Evolutionary conservation across 345 rosid species (phyloP).

Genomic region (Brassica incana): DNA sequence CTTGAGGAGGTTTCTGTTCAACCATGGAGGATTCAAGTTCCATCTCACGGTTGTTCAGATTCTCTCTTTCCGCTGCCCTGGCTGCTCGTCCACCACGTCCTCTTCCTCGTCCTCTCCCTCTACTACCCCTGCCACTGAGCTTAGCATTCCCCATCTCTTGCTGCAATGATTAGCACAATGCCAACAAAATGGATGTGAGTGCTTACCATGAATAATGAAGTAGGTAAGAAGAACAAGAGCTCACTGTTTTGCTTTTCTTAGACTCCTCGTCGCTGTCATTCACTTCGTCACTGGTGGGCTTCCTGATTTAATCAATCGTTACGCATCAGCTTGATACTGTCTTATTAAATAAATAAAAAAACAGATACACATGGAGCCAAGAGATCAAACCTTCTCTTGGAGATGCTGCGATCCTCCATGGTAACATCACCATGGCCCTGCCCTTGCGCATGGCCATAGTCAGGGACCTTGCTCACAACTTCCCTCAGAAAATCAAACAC

Average conservation of each 20-base stretch:
- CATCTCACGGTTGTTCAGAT: constrained; percentile 63
- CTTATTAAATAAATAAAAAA: background rate
- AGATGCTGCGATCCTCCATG: constrained; percentile 69
- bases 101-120: constrained; percentile 96
- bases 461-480: constrained; percentile 71
- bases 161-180: constrained; percentile 45
- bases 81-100: constrained; percentile 91
- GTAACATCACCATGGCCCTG: constrained; percentile 64
- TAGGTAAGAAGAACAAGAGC: constrained; percentile 5
- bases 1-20: constrained; percentile 31
- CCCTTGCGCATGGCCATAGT: constrained; percentile 30
- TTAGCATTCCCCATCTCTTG: constrained; percentile 63
- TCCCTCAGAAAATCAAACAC: constrained; percentile 98
- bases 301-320: constrained; percentile 51
- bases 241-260: constrained; percentile 86
- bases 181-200: constrained; percentile 4
- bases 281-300: constrained; percentile 66
- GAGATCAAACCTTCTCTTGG: constrained; percentile 67
- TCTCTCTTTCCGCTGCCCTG: constrained; percentile 63
- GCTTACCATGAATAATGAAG: constrained; percentile 3
- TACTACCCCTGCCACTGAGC: constrained; percentile 81
- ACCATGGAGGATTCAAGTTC: constrained; percentile 51
- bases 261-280: constrained; percentile 90
- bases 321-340: constrained; percentile 9
- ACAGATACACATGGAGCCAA: background rate